Base-by-base conservation (phyloP, 495 filamentous ascomycete species). In the Cladorrhinum samala region DNA sequence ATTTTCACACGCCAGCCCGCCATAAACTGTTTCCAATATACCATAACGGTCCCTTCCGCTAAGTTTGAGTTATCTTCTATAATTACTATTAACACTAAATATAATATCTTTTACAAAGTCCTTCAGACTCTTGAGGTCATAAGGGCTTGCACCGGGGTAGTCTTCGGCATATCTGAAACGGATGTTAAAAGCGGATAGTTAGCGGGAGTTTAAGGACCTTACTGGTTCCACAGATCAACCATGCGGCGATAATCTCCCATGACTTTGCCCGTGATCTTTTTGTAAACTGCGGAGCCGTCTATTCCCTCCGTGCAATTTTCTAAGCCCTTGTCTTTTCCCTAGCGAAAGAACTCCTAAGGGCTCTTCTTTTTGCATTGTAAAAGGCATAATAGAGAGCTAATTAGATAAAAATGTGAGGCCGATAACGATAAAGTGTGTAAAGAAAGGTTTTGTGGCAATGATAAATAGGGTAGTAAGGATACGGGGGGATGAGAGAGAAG, bases 281-380 rank as follows among this genome's bases (percentile, higher is more conserved):
- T 51, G 27, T 50, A 40, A 48, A 56, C 53, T 56, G 23, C 17
- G 46, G 47, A 56, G 46, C 53, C 38, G 24, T 56, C 30, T 50
- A 54, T 54, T 45, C 11, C 30, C 30, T 54, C 20, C 6, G 13
- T 49, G 16, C 18, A 54, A 41, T 54, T 50, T 39, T 49, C 30
- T 36, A 18, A 46, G 16, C 53, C 37, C 24, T 44, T 49, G 5
- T 23, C 25, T 27, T 41, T 56, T 36, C 41, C 53, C 21, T 18
- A 16, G 46, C 24, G 14, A 50, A 55, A 55, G 30, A 55, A 55
- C 30, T 50, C 38, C 25, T 11, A 17, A 55, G 16, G 3, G 23
- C 53, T 43, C 37, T 40, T 50, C 36, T 50, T 55, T 48, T 38
- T 45, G n/a, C n/a, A n/a, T n/a, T n/a, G n/a, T n/a, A n/a, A n/a